Evolutionary conservation across 129 eudicot genomes (phyloP), one percentile per base, ranked within the genome.

Genomic region (Lactuca saligna): DNA sequence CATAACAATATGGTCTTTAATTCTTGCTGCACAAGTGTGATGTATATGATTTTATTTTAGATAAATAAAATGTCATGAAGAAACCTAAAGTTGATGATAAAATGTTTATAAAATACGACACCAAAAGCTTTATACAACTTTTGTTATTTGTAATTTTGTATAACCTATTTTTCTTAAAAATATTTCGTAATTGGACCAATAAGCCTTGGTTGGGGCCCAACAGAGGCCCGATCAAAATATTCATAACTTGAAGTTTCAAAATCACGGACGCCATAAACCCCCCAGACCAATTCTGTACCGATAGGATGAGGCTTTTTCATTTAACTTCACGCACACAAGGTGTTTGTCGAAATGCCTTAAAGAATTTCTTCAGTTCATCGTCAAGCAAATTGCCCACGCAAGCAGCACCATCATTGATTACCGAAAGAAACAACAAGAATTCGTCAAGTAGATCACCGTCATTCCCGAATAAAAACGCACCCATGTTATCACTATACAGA

Each of bases 401-500:
- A 33, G 11, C 72, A 73, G 7, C 63, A 64, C 56, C 78, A 39
- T 41, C 71, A 56, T 8, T 10, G 13, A 44, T 42, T 29, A 31
- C 66, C 6, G 38, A 56, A 65, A 32, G 51, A 16, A 44, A 56
- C 3, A 55, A 74, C 37, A 20, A 56, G 33, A 65, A 56, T 15
- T 32, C 20, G 48, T 56, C 63, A 14, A 55, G 31, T 57, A 61
- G 16, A n/a, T 56, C 38, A 70, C 65, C 57, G 58, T 42, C 57
- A 44, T 33, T 70, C 49, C 34, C 5, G 17, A 58, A 13, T 65
- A 61, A 39, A 11, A 37, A 8, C 48, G 17, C 46, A 8, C 44
- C 74, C n/a, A 37, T 58, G 59, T 14, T 57, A 41, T 64, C 78
- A 34, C 59, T 86, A n/a, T 82, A 82, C 82, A 71, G 71, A 73